Evolutionary conservation across 2,329 filamentous ascomycete genomes (phyloP), one percentile per base, ranked within the genome.

Genomic region (Exophiala dermatitidis): DNA sequence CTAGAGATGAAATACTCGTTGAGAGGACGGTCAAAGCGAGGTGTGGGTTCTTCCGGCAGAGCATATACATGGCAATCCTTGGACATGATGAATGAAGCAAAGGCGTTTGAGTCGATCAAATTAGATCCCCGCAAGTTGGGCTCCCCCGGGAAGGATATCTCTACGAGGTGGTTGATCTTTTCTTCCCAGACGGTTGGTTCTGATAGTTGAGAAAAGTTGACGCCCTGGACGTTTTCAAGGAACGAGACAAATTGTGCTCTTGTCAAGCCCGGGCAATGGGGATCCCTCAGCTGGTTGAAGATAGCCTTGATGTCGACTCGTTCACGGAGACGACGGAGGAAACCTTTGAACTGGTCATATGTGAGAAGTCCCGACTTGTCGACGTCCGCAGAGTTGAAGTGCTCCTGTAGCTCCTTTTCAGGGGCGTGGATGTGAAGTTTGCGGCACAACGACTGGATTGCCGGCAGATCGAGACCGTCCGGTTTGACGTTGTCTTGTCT

Each of bases 1-100:
- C 90, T 96, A 1, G 91, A 97, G 61, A 98, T 93, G 74, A 90
- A 96, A 70, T 98, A 98, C 67, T 97, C 91, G 67, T 95, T 95
- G 68, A 97, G 75, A 0, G 93, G 93, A 28, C 87, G 82, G 65
- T 95, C 83, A 50, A 96, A 81, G 4, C 74, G 74, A 51, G 83
- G 81, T 30, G 81, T 72, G 8, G 79, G 70, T n/a, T 81, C 78
- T 56, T 79, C 77, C 40, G 79, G 78, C 7, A 38, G 40, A 30
- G 78, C 72, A 40, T 89, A 78, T 2, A 86, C 77, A 1, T 81
- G 77, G 65, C 94, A 95, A 62, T 83, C 78, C 42, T 80, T 79
- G 0, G 88, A 95, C 9, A 83, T 80, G 8, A 95, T 73, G 64
- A 86, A 95, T 7, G 81, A 81, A 30, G 88, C 82, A 63, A 98